These are phyloP conservation scores for Helicocarpus griseus DNA, from an alignment of 2,329 filamentous ascomycete genomes.

Conservation along the genomic window DNA sequence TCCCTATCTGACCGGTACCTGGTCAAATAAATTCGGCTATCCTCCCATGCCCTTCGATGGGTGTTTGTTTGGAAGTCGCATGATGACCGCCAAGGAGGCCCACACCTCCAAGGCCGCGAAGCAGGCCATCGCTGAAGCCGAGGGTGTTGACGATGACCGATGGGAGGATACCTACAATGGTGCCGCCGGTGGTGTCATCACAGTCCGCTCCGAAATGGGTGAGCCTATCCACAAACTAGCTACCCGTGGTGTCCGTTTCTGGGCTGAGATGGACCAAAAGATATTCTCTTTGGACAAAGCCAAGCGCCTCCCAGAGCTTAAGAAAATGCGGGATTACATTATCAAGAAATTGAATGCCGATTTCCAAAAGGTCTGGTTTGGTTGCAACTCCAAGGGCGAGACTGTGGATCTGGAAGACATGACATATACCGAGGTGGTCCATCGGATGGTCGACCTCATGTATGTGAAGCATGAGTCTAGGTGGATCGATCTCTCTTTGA, in stretches of 20 bases:
- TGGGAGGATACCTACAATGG: conserved; percentile 95
- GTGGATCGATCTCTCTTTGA: conserved; percentile 83
- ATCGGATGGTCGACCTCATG: conserved; percentile 79
- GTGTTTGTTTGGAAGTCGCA: conserved; percentile 78
- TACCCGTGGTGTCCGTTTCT: conserved; percentile 90
- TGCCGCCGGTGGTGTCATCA: conserved; percentile 85
- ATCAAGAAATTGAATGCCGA: conserved; percentile 94
- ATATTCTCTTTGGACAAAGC: conserved; percentile 96
- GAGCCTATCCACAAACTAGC: conserved; percentile 99
- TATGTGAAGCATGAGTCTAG: conserved; percentile 83
- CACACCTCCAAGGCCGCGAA: conserved; percentile 81
- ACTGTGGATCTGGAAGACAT: conserved; percentile 87
- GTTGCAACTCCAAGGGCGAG: conserved; percentile 68
- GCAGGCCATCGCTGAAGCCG: conserved; percentile 78
- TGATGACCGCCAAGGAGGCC: conserved; percentile 92
- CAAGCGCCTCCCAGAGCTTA: conserved; percentile 77
- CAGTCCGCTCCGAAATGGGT: conserved; percentile 96
- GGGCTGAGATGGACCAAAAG: conserved; percentile 98
- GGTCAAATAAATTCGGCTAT: conserved; percentile 80
- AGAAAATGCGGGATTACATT: conserved; percentile 81
- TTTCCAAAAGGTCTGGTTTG: conserved; percentile 97
- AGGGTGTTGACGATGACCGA: conserved; percentile 67
- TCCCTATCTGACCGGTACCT: conserved; percentile 79
- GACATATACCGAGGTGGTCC: conserved; percentile 83
- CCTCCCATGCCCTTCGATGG: conserved; percentile 92